These are phyloP conservation scores for Blastobotrys parvus DNA, from an alignment of 805 yeast genomes.

Conservation along the genomic window DNA sequence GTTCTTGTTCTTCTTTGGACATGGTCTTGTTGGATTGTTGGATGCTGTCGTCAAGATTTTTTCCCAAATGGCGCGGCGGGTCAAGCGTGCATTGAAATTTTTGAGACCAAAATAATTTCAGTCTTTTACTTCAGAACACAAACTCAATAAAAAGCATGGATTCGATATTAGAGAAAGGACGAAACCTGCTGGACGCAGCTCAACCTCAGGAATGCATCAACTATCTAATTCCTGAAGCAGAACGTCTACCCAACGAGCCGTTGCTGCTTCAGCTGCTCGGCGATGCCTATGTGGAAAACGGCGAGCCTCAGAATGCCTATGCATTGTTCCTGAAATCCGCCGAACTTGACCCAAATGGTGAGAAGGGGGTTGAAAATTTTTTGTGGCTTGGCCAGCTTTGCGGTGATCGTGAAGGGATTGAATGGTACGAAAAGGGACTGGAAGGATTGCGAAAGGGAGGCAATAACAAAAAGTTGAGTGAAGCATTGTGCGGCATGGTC, in stretches of 20 bases:
- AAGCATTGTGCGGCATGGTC: slow-evolving; percentile 74
- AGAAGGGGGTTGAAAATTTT: slow-evolving; percentile 58
- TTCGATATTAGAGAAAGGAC: slow-evolving; percentile 25
- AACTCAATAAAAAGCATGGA: slow-evolving; percentile 2
- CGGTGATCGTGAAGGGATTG: slow-evolving; percentile 72
- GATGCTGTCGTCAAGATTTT: too few relatives aligned
- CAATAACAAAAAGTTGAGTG: slow-evolving; percentile 47
- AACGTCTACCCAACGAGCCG: slow-evolving; percentile 20
- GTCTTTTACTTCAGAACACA: not conserved
- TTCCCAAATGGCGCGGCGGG: too few relatives aligned
- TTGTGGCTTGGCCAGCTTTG: slow-evolving; percentile 84
- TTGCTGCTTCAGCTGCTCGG: slow-evolving; percentile 39
- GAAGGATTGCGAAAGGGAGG: slow-evolving; percentile 38
- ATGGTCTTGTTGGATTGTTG: too few relatives aligned
- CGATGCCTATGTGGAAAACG: slow-evolving; percentile 71
- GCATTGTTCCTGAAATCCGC: slow-evolving; percentile 51
- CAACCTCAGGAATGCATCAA: slow-evolving; percentile 50
- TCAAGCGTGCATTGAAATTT: too few relatives aligned
- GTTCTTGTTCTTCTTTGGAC: slow-evolving; percentile 84
- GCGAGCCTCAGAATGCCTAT: slow-evolving; percentile 73
- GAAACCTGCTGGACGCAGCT: slow-evolving; percentile 37
- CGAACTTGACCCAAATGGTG: slow-evolving; percentile 59
- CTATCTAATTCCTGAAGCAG: slow-evolving; percentile 29
- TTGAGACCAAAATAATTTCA: not conserved
- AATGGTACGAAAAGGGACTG: slow-evolving; percentile 55